phyloP scores from a whole-genome alignment of 1,139 yeast species.

The Yamadazyma friedrichii region DNA sequence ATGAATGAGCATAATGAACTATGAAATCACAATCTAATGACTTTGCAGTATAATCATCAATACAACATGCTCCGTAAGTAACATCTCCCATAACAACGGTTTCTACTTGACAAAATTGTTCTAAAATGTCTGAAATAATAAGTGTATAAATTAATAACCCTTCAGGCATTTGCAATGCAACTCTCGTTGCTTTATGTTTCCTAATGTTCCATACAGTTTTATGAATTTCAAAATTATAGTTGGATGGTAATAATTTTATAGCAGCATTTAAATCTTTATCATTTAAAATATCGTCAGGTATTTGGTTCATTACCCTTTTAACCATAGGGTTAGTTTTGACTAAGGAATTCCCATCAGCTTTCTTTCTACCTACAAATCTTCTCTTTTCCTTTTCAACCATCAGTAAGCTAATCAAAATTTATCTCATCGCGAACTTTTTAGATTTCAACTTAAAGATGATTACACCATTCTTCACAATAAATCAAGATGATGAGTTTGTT shows the following conservation, averaged over 20 bases:
- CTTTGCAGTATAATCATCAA: slow-evolving; percentile 93
- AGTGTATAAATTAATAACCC: slow-evolving; percentile 87
- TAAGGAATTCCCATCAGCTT: slow-evolving; percentile 18
- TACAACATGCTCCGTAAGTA: slow-evolving; percentile 97
- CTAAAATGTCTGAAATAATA: slow-evolving; percentile 83
- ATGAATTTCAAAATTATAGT: slow-evolving; percentile 93
- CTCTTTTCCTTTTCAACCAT: slow-evolving; percentile 17
- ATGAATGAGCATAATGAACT: slow-evolving; percentile 96
- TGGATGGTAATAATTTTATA: slow-evolving; percentile 75
- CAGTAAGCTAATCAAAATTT: background rate
- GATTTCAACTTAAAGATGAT: slow-evolving; percentile 53
- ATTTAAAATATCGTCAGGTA: slow-evolving; percentile 82
- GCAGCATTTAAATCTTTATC: slow-evolving; percentile 82
- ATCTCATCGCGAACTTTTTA: slow-evolving; percentile 5
- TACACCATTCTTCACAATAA: slow-evolving; percentile 77
- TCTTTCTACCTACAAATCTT: slow-evolving; percentile 35
- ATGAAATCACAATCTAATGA: slow-evolving; percentile 91
- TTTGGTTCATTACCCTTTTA: slow-evolving; percentile 74
- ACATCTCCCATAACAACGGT: slow-evolving; percentile 98
- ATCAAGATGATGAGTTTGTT: slow-evolving; percentile 75
- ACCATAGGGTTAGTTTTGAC: slow-evolving; percentile 33
- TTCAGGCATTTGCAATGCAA: slow-evolving; percentile 97
- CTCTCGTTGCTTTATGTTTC: slow-evolving; percentile 67
- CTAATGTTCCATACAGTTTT: slow-evolving; percentile 92
- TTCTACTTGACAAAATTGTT: slow-evolving; percentile 85